Conservation (phyloP, 495 filamentous ascomycete genomes). For the Tuber melanosporum region DNA sequence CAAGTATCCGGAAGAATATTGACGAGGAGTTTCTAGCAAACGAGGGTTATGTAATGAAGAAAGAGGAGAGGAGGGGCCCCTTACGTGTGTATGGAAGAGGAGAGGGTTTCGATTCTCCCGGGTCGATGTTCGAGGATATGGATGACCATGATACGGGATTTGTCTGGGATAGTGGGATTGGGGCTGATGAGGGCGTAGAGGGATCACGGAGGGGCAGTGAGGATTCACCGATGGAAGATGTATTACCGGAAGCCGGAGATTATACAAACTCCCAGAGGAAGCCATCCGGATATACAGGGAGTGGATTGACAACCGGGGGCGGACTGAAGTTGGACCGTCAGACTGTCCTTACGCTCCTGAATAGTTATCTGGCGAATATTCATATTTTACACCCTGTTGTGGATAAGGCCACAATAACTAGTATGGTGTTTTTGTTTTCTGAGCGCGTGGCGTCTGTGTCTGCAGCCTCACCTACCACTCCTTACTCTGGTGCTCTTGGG, state of each 20-base stretch:
- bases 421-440: slow-evolving; percentile 52
- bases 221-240: slow-evolving; percentile 32
- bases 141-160: slow-evolving; percentile 30
- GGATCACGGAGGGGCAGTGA: slow-evolving; percentile 18
- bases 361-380: slow-evolving; percentile 70
- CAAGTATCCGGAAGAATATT: slow-evolving; percentile 51
- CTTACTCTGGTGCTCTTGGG: slow-evolving; percentile 28
- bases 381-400: slow-evolving; percentile 89
- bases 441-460: slow-evolving; percentile 33
- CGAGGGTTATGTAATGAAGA: slow-evolving; percentile 52
- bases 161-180: slow-evolving; percentile 38
- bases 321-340: slow-evolving; percentile 57
- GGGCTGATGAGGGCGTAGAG: slow-evolving; percentile 28
- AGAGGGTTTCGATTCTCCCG: slow-evolving; percentile 55
- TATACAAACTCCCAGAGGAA: slow-evolving; percentile 21
- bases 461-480: slow-evolving; percentile 26
- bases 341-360: slow-evolving; percentile 58
- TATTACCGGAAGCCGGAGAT: slow-evolving; percentile 16
- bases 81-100: slow-evolving; percentile 73
- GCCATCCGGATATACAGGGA: slow-evolving; percentile 15
- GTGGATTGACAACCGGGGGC: slow-evolving; percentile 46
- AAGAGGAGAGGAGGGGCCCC: slow-evolving; percentile 69
- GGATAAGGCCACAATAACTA: slow-evolving; percentile 48
- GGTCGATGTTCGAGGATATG: slow-evolving; percentile 34
- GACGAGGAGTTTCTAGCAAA: slow-evolving; percentile 40